Evolutionary conservation across 495 filamentous ascomycete genomes (phyloP), one percentile per base, ranked within the genome.

Genomic region (Talaromyces ruber): DNA sequence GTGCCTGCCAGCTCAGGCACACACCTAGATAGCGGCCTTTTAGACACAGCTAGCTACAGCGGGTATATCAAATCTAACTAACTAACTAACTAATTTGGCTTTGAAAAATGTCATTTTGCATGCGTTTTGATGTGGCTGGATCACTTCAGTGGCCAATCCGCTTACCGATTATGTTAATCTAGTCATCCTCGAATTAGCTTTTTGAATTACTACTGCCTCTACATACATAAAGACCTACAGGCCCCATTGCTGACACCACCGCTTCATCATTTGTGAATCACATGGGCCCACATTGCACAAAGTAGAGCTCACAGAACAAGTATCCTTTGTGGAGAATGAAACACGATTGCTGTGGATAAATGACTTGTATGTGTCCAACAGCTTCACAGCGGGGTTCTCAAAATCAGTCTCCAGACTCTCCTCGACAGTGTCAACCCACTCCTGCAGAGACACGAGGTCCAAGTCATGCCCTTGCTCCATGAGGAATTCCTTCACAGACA

Each of bases 361-460:
- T 16, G 53, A 56, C 26, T 56, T 56, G 53, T 29, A 29, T 29
- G 53, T 56, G 8, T 65, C 65, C 22, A 73, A 43, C 12, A 74
- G 62, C 56, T 72, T 73, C 45, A 65, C 32, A 25, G 70, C 69
- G 0, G 71, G 71, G 25, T 66, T 66, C 14, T 51, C 47, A 3
- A 37, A 24, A 18, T 29, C 53, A 32, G n/a, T 56, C 16, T 12
- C 53, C 30, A 29, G 25, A 30, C 53, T 62, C 9, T 61, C 22
- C 39, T 71, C 65, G 0, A 70, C 60, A 16, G 59, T 58, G 0
- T 32, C 1, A 24, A 69, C 47, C 70, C 70, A 74, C 53, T 56
- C 53, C 26, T 30, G 25, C 14, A 56, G 34, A 39, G 34, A 39
- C 3, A 39, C 34, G 34, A 39, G 34, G 12, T 39, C 34, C 14